Evolutionary conservation across 768 basidiomycete species (phyloP), one percentile per base, ranked within the genome.

Genomic region (Leccinum pellstonianum): DNA sequence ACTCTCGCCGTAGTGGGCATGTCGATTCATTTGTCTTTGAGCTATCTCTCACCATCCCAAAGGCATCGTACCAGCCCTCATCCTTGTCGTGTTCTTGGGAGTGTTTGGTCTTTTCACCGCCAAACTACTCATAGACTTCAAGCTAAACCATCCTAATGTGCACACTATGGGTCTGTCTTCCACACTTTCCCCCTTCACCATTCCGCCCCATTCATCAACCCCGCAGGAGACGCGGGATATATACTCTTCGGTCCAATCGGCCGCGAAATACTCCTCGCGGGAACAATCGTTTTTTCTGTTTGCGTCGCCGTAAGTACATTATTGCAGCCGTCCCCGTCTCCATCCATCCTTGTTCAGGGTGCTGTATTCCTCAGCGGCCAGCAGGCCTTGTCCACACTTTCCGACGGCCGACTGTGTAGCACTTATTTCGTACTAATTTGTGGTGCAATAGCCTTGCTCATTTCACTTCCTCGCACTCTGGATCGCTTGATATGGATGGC

Each of bases 341-440:
- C 38, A 21, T 31, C 17, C 41, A 58, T 19, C 17, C 21, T 6
- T 27, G 15, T 23, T 25, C 9, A 58, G 55, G 57, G 57, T 46
- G 15, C 57, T 21, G 11, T 25, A 19, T 21, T 84, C 11, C 68
- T 83, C 2, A 81, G 81, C 8, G 83, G 83, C 5, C 82, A 84
- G 62, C 80, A 80, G 65, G 82, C 83, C 14, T 68, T 84, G 47
- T 76, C 80, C 1, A 72, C 72, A 2, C 73, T 84, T 10, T 83
- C 81, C 4, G 70, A 83, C 65, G 72, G 81, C 21, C 77, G 80
- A 3, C 66, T 84, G 6, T 84, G 83, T 58, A 68, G 78, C 14
- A 77, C 79, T 43, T 73, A 75, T 29, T 70, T 81, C 5, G 73
- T 80, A 14, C 65, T 79, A 6, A 83, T 85, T 21, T 82, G 83